Percentiles rank a stretch among this genome's conserved stretches.
phyloP scores from a whole-genome alignment of 129 eudicot species.

The Saposhnikovia divaricata region DNA sequence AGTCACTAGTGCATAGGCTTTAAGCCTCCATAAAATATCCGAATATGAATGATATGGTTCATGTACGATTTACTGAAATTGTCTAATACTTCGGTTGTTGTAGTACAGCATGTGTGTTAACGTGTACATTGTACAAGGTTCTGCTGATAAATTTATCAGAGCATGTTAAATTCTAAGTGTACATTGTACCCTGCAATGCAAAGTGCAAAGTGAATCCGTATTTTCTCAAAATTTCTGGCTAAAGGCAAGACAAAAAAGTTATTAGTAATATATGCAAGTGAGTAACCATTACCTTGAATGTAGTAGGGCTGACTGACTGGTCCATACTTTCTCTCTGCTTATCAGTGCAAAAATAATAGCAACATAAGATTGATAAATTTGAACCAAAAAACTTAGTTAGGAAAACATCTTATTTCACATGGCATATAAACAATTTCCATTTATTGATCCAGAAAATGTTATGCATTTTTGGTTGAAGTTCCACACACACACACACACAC shows the following conservation, averaged over 20 bases:
- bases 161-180: not conserved
- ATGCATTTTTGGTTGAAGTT: not conserved
- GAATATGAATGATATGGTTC: not conserved
- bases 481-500: not conserved
- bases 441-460: not conserved
- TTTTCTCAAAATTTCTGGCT: not conserved
- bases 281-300: slow-evolving; percentile 40
- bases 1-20: not conserved
- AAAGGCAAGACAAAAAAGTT: not conserved
- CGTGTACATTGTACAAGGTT: not conserved
- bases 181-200: not conserved
- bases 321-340: slow-evolving; percentile 47
- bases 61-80: not conserved
- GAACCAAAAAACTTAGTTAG: not conserved
- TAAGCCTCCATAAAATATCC: not conserved
- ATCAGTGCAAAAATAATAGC: slow-evolving; percentile 23
- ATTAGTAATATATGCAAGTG: not conserved
- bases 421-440: not conserved
- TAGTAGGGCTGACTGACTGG: slow-evolving; percentile 37
- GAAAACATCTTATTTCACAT: not conserved
- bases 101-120: not conserved
- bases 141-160: not conserved
- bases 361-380: not conserved
- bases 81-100: not conserved
- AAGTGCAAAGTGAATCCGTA: not conserved